Conservation (phyloP, 1,284 basidiomycete genomes). For the Tilletia indica region DNA sequence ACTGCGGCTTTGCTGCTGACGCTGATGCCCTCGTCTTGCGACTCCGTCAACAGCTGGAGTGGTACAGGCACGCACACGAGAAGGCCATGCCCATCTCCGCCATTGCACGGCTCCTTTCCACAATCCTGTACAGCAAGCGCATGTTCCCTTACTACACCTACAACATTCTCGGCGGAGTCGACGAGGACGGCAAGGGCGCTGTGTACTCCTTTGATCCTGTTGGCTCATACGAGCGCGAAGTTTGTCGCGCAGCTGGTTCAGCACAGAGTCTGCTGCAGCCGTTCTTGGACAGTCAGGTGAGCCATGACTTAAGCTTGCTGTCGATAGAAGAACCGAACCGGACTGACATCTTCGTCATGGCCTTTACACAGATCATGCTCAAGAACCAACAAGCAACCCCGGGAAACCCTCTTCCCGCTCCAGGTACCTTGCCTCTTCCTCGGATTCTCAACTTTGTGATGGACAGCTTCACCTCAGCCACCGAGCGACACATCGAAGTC, state of each 20-base stretch:
- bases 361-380: slow-evolving; percentile 46
- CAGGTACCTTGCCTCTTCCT: slow-evolving; percentile 45
- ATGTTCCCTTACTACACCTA: slow-evolving; percentile 57
- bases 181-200: slow-evolving; percentile 53
- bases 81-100: slow-evolving; percentile 51
- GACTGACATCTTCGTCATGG: not conserved
- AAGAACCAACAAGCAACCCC: slow-evolving; percentile 49
- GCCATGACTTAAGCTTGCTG: too few relatives aligned
- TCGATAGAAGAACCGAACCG: too few relatives aligned
- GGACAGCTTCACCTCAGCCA: slow-evolving; percentile 53
- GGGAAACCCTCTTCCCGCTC: slow-evolving; percentile 39
- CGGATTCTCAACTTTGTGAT: slow-evolving; percentile 49
- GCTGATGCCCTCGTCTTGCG: slow-evolving; percentile 51
- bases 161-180: slow-evolving; percentile 55
- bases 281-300: slow-evolving; percentile 52
- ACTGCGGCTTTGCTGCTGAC: slow-evolving; percentile 53
- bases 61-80: slow-evolving; percentile 52
- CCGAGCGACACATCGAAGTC: slow-evolving; percentile 55
- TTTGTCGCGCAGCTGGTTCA: slow-evolving; percentile 52
- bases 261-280: slow-evolving; percentile 54
- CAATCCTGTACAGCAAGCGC: slow-evolving; percentile 54
- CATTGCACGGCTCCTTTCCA: slow-evolving; percentile 54
- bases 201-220: slow-evolving; percentile 55
- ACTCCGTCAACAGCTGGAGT: slow-evolving; percentile 48
- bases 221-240: slow-evolving; percentile 52